Evolutionary conservation across 176 grass and related monocot species (phyloP).

Genomic region (Triticum dicoccoides): DNA sequence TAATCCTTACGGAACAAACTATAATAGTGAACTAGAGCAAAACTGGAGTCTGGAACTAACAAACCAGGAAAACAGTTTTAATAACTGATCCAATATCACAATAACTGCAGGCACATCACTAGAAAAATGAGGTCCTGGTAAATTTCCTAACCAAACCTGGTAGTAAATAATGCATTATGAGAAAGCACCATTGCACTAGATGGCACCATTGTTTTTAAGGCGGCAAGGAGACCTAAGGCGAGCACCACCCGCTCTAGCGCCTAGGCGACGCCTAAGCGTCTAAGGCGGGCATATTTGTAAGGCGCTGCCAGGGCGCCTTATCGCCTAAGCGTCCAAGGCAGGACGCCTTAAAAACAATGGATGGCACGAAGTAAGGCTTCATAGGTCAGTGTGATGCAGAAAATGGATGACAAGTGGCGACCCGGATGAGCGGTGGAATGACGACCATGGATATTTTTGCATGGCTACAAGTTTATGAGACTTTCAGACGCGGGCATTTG

Average conservation of each 20-base stretch:
- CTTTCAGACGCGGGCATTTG: not conserved
- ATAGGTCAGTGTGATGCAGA: not conserved
- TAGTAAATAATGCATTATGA: not conserved
- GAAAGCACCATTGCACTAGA: slow-evolving; percentile 1
- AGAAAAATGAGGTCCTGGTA: slow-evolving; percentile 17
- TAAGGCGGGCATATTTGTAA: no score
- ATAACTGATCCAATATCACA: slow-evolving; percentile 2
- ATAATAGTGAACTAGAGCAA: slow-evolving; percentile 1
- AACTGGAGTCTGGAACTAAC: not conserved
- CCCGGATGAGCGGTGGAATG: not conserved
- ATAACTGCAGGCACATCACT: not conserved
- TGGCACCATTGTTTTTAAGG: not conserved
- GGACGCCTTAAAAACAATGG: no score
- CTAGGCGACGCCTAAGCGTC: no score
- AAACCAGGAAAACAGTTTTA: slow-evolving; percentile 1
- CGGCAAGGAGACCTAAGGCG: no score
- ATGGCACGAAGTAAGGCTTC: slow-evolving; percentile 17
- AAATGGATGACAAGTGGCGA: not conserved
- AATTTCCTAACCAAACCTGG: not conserved
- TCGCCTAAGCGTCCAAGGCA: no score
- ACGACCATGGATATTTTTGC: not conserved
- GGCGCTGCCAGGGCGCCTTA: no score
- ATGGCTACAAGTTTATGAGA: slow-evolving; percentile 13
- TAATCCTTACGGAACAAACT: not conserved
- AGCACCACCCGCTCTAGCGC: no score